These are phyloP conservation scores for Davidsoniella eucalypti DNA, from an alignment of 2,329 filamentous ascomycete genomes.

Conservation along the genomic window DNA sequence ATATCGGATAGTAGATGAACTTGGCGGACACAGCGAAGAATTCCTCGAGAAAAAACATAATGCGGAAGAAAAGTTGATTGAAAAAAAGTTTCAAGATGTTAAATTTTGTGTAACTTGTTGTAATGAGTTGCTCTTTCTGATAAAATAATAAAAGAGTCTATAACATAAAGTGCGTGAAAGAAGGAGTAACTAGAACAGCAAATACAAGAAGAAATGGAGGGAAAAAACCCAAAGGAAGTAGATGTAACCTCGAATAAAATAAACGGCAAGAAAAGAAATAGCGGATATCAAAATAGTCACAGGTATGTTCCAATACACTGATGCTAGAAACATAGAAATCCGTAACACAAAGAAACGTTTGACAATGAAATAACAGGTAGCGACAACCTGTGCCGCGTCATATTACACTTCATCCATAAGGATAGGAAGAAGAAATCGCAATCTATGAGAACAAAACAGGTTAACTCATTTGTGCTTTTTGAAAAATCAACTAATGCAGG, in stretches of 20 bases:
- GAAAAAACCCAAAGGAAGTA: conserved; percentile 3
- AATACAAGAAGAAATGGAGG: conserved; percentile 1
- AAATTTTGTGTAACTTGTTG: no score
- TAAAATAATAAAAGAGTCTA: conserved; percentile 8
- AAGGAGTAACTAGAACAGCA: conserved; percentile 1
- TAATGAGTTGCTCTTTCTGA: neutral
- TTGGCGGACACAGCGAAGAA: no score
- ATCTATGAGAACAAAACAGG: conserved; percentile 27
- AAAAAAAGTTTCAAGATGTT: no score
- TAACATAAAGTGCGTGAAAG: conserved; percentile 8
- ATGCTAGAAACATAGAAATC: no score
- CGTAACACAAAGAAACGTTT: neutral
- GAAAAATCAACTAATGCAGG: neutral
- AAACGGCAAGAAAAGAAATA: conserved; percentile 1
- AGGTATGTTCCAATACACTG: conserved; percentile 13
- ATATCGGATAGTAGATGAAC: no score
- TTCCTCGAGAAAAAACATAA: no score
- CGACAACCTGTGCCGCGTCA: conserved; percentile 6
- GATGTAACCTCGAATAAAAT: conserved; percentile 5
- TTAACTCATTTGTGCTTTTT: neutral
- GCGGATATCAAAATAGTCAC: conserved; percentile 14
- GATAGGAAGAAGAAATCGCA: conserved; percentile 1
- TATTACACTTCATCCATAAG: conserved; percentile 1
- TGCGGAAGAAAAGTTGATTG: neutral
- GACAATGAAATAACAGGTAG: conserved; percentile 3